A percentile compares a stretch with the other conserved stretches of the same genome.
These are phyloP conservation scores for Canavalia ensiformis DNA, from an alignment of 306 rosid species.

Conservation along the genomic window DNA sequence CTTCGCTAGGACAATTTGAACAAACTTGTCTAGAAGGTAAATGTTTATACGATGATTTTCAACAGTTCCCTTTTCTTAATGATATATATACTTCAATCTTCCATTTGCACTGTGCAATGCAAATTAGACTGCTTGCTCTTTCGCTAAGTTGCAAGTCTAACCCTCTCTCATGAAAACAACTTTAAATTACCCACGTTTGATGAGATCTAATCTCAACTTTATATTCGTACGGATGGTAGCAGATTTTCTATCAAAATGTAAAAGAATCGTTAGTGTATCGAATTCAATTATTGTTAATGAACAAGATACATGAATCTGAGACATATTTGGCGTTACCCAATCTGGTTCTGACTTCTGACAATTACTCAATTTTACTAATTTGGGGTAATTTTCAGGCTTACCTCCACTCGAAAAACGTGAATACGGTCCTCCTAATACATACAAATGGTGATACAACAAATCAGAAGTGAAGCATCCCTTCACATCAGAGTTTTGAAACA, in stretches of 20 bases:
- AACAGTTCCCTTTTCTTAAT: constrained; percentile 42
- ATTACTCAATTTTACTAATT: constrained; percentile 18
- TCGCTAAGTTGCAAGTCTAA: constrained; percentile 37
- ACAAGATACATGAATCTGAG: constrained; percentile 6
- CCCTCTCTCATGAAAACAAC: neutral
- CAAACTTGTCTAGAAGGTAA: constrained; percentile 20
- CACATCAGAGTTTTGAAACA: neutral
- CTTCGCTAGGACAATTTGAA: constrained; percentile 45
- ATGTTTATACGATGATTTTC: constrained; percentile 42
- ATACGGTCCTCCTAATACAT: constrained; percentile 41
- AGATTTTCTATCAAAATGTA: constrained; percentile 28
- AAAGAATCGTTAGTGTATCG: neutral
- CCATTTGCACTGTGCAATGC: too few relatives aligned
- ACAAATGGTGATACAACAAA: constrained; percentile 31
- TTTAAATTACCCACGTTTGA: neutral
- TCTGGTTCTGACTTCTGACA: constrained; percentile 36
- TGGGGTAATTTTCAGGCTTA: constrained; percentile 14
- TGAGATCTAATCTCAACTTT: neutral
- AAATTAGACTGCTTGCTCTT: neutral
- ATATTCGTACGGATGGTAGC: neutral
- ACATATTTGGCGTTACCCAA: constrained; percentile 7
- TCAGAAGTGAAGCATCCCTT: constrained; percentile 33
- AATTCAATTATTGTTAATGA: neutral
- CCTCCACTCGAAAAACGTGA: neutral
- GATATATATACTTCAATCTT: constrained; percentile 40